phyloP scores from a whole-genome alignment of 1,284 basidiomycete species.

The Irpex rosettiformis region DNA sequence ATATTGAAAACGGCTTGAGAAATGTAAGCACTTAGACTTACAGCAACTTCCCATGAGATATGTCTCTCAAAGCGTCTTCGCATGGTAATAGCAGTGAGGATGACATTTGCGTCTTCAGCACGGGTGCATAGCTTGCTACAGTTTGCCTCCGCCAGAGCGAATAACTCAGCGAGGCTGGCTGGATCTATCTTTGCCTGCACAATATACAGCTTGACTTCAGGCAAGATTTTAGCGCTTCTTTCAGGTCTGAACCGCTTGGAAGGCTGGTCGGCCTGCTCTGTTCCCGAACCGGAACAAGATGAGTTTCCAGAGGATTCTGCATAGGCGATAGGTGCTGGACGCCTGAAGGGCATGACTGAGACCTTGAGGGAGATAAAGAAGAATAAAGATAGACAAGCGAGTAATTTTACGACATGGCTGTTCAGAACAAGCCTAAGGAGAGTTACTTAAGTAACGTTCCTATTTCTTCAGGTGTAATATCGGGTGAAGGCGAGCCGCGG shows the following conservation, averaged over 20 bases:
- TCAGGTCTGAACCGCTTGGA: constrained; percentile 17
- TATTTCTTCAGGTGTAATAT: neutral
- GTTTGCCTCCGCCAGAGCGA: constrained; percentile 41
- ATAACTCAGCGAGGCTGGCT: constrained; percentile 41
- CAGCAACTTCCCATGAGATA: constrained; percentile 57
- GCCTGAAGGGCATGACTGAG: constrained; percentile 28
- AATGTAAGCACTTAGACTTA: constrained; percentile 32
- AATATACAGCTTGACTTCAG: constrained; percentile 43
- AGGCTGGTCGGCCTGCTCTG: neutral
- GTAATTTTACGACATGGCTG: neutral
- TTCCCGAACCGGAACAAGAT: constrained; percentile 15
- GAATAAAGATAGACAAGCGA: neutral
- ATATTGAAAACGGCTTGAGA: neutral
- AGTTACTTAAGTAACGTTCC: neutral
- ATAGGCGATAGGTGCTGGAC: constrained; percentile 18
- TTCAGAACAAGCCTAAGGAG: neutral
- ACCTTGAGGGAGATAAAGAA: neutral
- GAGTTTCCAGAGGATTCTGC: constrained; percentile 13
- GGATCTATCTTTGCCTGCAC: constrained; percentile 57
- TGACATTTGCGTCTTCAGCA: constrained; percentile 52
- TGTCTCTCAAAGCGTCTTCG: constrained; percentile 65
- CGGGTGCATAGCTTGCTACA: constrained; percentile 36
- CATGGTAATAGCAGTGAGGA: constrained; percentile 65
- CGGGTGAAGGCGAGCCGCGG: neutral
- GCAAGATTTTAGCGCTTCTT: constrained; percentile 18